These are phyloP conservation scores for Xylaria sp. DNA, from an alignment of 495 filamentous ascomycete genomes.

Conservation along the genomic window DNA sequence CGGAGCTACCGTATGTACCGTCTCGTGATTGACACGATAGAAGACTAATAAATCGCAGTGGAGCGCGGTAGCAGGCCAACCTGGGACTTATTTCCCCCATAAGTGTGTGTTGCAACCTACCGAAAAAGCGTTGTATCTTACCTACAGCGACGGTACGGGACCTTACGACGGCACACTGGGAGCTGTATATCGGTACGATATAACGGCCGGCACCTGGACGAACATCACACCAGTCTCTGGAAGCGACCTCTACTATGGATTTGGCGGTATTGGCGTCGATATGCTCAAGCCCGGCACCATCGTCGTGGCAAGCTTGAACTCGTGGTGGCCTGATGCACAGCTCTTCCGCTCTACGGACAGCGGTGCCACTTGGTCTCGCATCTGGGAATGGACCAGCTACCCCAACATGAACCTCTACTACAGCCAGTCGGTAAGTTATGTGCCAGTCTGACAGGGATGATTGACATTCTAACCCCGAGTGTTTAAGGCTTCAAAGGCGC, in stretches of 20 bases:
- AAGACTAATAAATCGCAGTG: conserved; percentile 36
- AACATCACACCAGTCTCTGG: conserved; percentile 61
- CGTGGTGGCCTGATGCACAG: conserved; percentile 66
- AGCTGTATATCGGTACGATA: conserved; percentile 60
- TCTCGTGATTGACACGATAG: conserved; percentile 28
- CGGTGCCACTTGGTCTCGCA: conserved; percentile 57
- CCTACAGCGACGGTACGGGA: conserved; percentile 61
- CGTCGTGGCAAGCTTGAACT: conserved; percentile 62
- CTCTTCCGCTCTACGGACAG: conserved; percentile 62
- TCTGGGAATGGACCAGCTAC: conserved; percentile 61
- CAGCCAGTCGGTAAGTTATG: conserved; percentile 46
- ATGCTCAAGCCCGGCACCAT: conserved; percentile 61
- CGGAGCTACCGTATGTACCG: conserved; percentile 46
- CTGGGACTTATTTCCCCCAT: conserved; percentile 60
- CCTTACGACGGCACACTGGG: conserved; percentile 63
- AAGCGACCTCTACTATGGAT: conserved; percentile 56
- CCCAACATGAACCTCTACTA: conserved; percentile 56
- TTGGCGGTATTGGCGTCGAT: conserved; percentile 63
- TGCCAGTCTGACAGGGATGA: neutral
- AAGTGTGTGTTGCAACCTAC: conserved; percentile 60
- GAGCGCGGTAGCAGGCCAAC: conserved; percentile 57
- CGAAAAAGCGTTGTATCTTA: conserved; percentile 63
- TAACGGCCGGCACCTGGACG: conserved; percentile 56
- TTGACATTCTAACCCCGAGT: conserved; percentile 35
- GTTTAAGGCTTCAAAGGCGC: conserved; percentile 48